Base-by-base conservation (phyloP, 371 early-diverging fungal species). In the Syncephalis plumigaleata region DNA sequence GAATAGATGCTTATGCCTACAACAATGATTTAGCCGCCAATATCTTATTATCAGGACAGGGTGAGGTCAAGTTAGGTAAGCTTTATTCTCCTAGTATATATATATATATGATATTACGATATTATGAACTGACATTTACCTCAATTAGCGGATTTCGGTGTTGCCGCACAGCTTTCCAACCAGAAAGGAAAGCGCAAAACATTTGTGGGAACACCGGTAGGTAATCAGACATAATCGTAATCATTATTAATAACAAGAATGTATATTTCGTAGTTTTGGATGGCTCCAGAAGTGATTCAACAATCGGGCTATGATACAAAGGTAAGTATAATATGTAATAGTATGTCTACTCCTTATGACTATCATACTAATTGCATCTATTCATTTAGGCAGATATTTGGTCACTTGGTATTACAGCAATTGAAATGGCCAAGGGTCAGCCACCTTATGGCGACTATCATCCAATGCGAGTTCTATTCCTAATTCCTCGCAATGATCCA, bases 221-320 rank as follows among this genome's bases (percentile, higher is more conserved):
- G 73, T 54, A 48, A 22, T 22, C 16, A 17, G 23, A 22, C 20
- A 15, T 22, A 18, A 46, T 38, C 13, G 11, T 39, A 13, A 18
- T 42, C 17, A 37, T 16, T 20, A n/a, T 18, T 37, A 8, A 46
- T 27, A 21, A 37, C 39, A 38, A 8, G 22, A 40, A 9, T 42
- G 9, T 25, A 17, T n/a, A 17, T 36, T 40, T 40, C 36, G 23
- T 56, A 77, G 65, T 94, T 86, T 58, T 94, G 93, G 89, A 93
- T 97, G 90, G 96, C 95, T 2, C 98, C 98, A 7, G 95, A 98
- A 68, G 94, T 98, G 1, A 98, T 99, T 54, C 79, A 79, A 52
- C 87, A 90, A 59, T 81, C 87, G 1, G 94, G 91, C 7, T 98
- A 98, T 57, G 87, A 91, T 62, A 77, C 75, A 54, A 94, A 92